phyloP scores from a whole-genome alignment of 768 basidiomycete genomes.

The Calocybe cyanea region DNA sequence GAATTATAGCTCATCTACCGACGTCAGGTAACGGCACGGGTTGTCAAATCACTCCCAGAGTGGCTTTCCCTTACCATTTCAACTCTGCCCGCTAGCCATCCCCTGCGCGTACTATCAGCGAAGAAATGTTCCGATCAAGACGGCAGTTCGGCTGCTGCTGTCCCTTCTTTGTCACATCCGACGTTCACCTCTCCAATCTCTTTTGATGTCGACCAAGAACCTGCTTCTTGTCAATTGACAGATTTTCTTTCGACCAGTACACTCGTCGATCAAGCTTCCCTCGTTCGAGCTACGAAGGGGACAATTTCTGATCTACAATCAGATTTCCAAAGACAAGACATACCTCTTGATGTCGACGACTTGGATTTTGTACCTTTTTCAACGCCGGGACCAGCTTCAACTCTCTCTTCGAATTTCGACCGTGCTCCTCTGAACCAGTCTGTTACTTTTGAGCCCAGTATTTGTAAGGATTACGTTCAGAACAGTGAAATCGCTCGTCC shows the following conservation, averaged over 20 bases:
- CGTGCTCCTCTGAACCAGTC: neutral
- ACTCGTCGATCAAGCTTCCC: neutral
- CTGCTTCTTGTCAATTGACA: slow-evolving; percentile 16
- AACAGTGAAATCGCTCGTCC: neutral
- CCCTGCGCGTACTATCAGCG: slow-evolving; percentile 41
- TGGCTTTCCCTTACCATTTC: slow-evolving; percentile 57
- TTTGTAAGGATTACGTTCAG: neutral
- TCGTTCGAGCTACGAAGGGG: neutral
- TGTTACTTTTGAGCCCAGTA: neutral
- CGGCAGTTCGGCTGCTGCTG: neutral
- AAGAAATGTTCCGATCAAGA: neutral
- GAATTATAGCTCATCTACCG: too few relatives aligned
- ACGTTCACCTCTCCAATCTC: neutral
- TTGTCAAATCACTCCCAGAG: slow-evolving; percentile 39
- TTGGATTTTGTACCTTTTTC: slow-evolving; percentile 16
- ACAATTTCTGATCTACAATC: neutral
- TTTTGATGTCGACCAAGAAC: slow-evolving; percentile 12
- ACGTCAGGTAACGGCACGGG: neutral
- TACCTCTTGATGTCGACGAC: neutral
- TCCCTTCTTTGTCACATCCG: neutral
- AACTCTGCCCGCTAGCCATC: slow-evolving; percentile 41
- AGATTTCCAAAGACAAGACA: neutral
- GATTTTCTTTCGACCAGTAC: neutral
- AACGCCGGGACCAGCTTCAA: slow-evolving; percentile 17
- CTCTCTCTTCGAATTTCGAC: neutral